Base-by-base conservation (phyloP, 192 early-diverging fungal genomes). In the Backusella australiensis region DNA sequence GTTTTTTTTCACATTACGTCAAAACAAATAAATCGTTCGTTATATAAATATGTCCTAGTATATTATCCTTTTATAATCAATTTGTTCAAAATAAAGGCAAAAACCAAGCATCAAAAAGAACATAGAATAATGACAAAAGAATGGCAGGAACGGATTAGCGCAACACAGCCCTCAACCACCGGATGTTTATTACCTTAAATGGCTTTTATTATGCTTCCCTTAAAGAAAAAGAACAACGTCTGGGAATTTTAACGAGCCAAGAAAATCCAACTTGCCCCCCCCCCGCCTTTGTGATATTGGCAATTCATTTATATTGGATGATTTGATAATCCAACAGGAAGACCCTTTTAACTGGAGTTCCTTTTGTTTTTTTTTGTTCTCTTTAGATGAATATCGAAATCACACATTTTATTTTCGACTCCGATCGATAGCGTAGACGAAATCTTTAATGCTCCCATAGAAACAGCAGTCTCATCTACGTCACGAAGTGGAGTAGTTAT, bases 181-280 rank as follows among this genome's bases (percentile, higher is more conserved):
- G 56, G 56, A 63, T 26, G 56, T 63, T 63, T 63, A 63, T 63
- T 26, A 63, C 56, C 11, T 29, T 63, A 63, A 63, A 63, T 63
- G 23, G 53, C 9, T 26, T 39, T 39, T 21, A 59, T 26, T 59
- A 59, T 59, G 53, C 53, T 59, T 59, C 53, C 23, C 17, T 59
- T 23, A 3, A 9, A 3, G n/a, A 21, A 52, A n/a, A 21, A 52
- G 46, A 17, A 8, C 26, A 59, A 59, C 9, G 9, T 59, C 7
- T 23, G 34, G 14, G 26, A 32, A 34, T 17, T 65, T 23, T 65
- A 1, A 1, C 6, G 17, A 5, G 2, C 14, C 11, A 67, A 67
- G 5, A 67, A 67, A 65, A 4, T 8, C 0, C 14, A 32, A 32
- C 32, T 67, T 67, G 19, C 32, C 6, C 26, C 15, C 17, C 6